Evolutionary conservation across 2,329 filamentous ascomycete genomes (phyloP), one percentile per base, ranked within the genome.

Genomic region (Aspergillus uvarum): DNA sequence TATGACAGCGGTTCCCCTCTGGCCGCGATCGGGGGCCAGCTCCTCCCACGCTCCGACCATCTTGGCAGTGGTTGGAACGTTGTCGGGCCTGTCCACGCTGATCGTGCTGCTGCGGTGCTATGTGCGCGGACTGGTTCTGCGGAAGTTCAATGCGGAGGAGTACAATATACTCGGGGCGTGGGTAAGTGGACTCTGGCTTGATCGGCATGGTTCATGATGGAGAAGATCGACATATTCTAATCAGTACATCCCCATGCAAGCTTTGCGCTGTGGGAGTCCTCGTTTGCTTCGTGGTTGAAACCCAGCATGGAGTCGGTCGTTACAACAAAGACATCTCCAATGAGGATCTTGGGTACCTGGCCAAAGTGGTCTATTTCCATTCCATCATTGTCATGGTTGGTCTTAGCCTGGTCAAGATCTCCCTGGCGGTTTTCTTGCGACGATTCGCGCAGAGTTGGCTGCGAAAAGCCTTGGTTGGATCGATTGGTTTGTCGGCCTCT

Each of bases 91-190:
- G 12, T 77, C 80, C 1, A 65, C 75, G 0, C 52, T 80, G 10
- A 68, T 74, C 1, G 77, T 82, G 1, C 6, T 75, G 4, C 67
- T 78, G n/a, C 76, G 81, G 31, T 67, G 78, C 35, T 82, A 81
- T 59, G 82, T 83, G 26, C 76, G 83, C 11, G 26, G 76, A 2
- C 65, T 69, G 11, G 77, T 84, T 68, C 74, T 85, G 49, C 80
- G 77, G 24, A 79, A 79, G 29, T 73, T 81, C 49, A 81, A 82
- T 2, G 64, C 73, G 24, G 83, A 85, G 72, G 83, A 84, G 65
- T 80, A 74, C 59, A 62, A 78, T 2, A 82, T 83, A 65, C 53
- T 78, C 1, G 59, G 70, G 3, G 76, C 80, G 4, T 73, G 75
- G 70, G 72, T 82, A 64, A 63, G 72, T 74, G 38, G 38, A 14